Conservation (phyloP, 306 rosid genomes). For the Cyamopsis tetragonoloba region DNA sequence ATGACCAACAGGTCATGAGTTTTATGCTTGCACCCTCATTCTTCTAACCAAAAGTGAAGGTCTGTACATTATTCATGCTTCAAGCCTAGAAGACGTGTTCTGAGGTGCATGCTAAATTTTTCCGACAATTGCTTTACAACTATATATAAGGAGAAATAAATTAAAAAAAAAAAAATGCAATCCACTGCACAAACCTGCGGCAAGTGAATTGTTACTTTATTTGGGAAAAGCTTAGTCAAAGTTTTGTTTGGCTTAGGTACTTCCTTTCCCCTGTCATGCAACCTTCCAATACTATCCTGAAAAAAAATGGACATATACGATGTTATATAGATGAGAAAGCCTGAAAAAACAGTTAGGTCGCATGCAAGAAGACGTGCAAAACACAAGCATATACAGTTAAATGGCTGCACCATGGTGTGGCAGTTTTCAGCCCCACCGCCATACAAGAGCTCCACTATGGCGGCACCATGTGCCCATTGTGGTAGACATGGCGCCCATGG, state of each 20-base stretch:
- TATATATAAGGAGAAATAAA: background rate
- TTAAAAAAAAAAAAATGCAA: background rate
- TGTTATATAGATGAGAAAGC: conserved; percentile 11
- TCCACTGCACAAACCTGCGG: conserved; percentile 77
- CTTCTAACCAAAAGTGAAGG: background rate
- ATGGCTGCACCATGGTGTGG: too few species aligned
- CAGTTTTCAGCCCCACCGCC: too few species aligned
- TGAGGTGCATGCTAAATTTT: background rate
- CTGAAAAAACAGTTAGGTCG: background rate
- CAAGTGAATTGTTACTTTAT: conserved; percentile 92
- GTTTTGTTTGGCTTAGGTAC: conserved; percentile 95
- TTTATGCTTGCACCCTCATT: background rate
- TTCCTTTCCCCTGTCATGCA: conserved; percentile 97
- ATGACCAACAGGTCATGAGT: background rate
- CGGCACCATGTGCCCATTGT: too few species aligned
- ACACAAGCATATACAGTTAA: background rate
- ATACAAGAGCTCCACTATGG: too few species aligned
- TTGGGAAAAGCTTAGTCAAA: conserved; percentile 92
- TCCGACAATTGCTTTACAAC: background rate
- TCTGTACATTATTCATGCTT: conserved; percentile 1
- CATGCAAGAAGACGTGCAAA: background rate
- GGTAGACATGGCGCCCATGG: too few species aligned
- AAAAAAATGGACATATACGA: background rate
- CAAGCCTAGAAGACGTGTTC: background rate
- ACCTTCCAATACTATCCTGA: conserved; percentile 98